These are phyloP conservation scores for Centrapalus pauciflorus DNA, from an alignment of 129 eudicot species.

Conservation along the genomic window DNA sequence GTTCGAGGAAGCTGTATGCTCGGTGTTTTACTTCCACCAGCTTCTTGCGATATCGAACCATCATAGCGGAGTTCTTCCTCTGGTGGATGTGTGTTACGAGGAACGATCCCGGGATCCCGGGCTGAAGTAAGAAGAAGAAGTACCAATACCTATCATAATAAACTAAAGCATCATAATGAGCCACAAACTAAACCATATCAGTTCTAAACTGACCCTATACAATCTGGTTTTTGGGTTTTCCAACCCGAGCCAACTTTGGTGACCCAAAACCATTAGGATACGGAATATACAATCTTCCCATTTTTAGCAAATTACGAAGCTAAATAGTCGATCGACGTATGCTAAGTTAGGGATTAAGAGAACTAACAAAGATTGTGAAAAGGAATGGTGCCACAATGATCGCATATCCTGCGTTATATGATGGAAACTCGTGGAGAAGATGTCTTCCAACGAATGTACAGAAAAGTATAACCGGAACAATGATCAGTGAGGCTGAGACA, in stretches of 20 bases:
- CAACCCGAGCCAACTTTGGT: too few species aligned
- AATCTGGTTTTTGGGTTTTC: too few species aligned
- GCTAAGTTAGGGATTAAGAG: slow-evolving; percentile 22
- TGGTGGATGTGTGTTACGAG: slow-evolving; percentile 64
- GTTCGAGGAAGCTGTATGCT: slow-evolving; percentile 69
- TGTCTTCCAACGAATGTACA: slow-evolving; percentile 78
- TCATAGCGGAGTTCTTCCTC: slow-evolving; percentile 62
- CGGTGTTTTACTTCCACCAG: slow-evolving; percentile 65
- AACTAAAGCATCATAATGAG: too few species aligned
- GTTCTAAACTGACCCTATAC: too few species aligned
- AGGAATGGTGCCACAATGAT: slow-evolving; percentile 57
- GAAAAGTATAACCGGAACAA: slow-evolving; percentile 55
- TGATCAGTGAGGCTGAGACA: slow-evolving; percentile 52
- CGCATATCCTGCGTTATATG: slow-evolving; percentile 77
- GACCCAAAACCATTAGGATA: too few species aligned
- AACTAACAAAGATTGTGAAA: slow-evolving; percentile 66
- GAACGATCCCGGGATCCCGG: slow-evolving; percentile 66
- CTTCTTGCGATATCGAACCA: slow-evolving; percentile 40
- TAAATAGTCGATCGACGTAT: too few species aligned
- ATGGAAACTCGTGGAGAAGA: slow-evolving; percentile 63
- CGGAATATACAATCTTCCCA: too few species aligned
- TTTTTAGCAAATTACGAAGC: too few species aligned
- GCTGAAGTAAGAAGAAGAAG: slow-evolving; percentile 60
- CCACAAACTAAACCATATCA: too few species aligned
- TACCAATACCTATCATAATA: slow-evolving; percentile 58